A percentile compares a stretch with the other conserved stretches of the same genome.
Evolutionary conservation across 257 asterid species (phyloP).

Genomic region (Solanum pennellii): DNA sequence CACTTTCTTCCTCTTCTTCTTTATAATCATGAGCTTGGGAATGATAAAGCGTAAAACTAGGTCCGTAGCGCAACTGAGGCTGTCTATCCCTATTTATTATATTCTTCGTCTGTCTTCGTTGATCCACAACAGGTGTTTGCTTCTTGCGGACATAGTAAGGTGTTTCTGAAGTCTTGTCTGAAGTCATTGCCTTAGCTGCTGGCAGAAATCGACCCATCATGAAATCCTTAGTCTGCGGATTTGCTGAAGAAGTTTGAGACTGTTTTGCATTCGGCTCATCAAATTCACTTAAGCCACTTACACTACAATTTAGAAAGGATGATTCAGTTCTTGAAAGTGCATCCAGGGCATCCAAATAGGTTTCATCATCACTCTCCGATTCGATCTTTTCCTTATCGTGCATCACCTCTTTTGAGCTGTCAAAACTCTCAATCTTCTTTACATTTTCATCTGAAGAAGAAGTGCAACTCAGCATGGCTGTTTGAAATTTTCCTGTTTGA

Average conservation of each 20-base stretch:
- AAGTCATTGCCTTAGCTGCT: constrained; percentile 84
- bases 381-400: constrained; percentile 22
- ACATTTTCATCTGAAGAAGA: constrained; percentile 4
- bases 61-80: constrained; percentile 64
- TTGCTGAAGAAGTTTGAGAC: constrained; percentile 11
- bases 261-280: constrained; percentile 32
- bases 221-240: constrained; percentile 42
- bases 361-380: constrained; percentile 40
- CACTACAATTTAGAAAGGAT: constrained; percentile 55
- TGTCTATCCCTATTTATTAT: constrained; percentile 13
- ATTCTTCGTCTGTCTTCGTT: constrained; percentile 25
- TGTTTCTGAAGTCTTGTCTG: constrained; percentile 23
- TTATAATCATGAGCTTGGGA: constrained; percentile 11
- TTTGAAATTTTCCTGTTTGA: background rate
- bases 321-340: constrained; percentile 66
- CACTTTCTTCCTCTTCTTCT: constrained; percentile 45
- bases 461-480: background rate
- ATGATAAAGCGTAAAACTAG: constrained; percentile 48
- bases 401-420: constrained; percentile 1
- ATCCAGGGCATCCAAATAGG: constrained; percentile 64
- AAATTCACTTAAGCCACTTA: constrained; percentile 53
- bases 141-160: constrained; percentile 47
- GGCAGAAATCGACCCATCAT: constrained; percentile 88
- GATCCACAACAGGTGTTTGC: constrained; percentile 18
- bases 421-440: constrained; percentile 5